Evolutionary conservation across 176 grass and related monocot species (phyloP).

Genomic region (Cymbopogon citratus): DNA sequence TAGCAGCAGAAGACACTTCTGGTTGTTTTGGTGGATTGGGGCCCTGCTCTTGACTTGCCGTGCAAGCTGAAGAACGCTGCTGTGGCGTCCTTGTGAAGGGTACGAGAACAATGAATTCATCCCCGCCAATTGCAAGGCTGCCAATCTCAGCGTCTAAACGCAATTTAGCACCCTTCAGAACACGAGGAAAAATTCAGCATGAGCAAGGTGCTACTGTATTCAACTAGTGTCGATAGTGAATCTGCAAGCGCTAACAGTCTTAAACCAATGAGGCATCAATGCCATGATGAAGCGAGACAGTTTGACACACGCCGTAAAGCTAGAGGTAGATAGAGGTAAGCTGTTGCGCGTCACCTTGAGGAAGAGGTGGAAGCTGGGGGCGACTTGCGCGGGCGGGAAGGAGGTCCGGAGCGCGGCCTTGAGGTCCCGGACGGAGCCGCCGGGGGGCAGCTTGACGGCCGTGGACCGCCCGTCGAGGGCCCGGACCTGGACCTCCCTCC

Average conservation of each 20-base stretch:
- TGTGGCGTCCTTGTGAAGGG: constrained; percentile 48
- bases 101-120: constrained; percentile 60
- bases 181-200: not conserved
- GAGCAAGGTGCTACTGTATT: not conserved
- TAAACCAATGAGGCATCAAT: not conserved
- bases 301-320: too few relatives aligned
- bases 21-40: not conserved
- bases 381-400: constrained; percentile 62
- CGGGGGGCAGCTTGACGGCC: constrained; percentile 26
- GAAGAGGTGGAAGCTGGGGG: constrained; percentile 72
- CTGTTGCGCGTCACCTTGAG: constrained; percentile 53
- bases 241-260: not conserved
- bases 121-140: not conserved
- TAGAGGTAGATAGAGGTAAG: not conserved
- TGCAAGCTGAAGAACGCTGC: not conserved
- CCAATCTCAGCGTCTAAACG: constrained; percentile 41
- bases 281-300: too few relatives aligned
- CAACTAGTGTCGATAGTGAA: not conserved
- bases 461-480: constrained; percentile 55
- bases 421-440: constrained; percentile 58
- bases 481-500: constrained; percentile 61
- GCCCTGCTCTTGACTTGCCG: constrained; percentile 19
- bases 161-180: constrained; percentile 63
- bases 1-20: constrained; percentile 32
- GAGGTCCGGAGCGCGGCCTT: constrained; percentile 61